Percentiles rank a stretch among this genome's conserved stretches.
phyloP scores from a whole-genome alignment of 2,329 filamentous ascomycete genomes.

The Phyllosticta citribraziliensis region DNA sequence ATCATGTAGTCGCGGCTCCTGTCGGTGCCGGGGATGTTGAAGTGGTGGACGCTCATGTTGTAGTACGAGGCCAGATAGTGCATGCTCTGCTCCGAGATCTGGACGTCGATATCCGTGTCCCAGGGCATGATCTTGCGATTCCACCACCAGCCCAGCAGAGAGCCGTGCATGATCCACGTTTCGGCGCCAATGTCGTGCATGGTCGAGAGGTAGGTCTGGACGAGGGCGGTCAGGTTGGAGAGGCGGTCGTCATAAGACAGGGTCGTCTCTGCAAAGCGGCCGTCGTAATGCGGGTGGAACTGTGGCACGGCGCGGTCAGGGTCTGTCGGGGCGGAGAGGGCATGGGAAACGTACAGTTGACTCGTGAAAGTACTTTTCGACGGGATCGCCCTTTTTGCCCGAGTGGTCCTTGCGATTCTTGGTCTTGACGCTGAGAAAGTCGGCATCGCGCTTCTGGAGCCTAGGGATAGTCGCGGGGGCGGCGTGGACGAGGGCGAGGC shows the following conservation, averaged over 20 bases:
- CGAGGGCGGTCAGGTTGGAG: constrained; percentile 40
- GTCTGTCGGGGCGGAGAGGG: neutral
- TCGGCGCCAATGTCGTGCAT: constrained; percentile 48
- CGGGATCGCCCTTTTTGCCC: constrained; percentile 14
- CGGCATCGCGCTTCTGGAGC: constrained; percentile 11
- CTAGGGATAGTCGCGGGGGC: neutral
- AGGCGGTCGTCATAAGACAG: constrained; percentile 39
- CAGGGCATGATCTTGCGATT: constrained; percentile 51
- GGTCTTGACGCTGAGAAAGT: constrained; percentile 14
- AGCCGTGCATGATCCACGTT: constrained; percentile 56
- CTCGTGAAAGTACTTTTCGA: constrained; percentile 27
- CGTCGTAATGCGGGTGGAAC: constrained; percentile 49
- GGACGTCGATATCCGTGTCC: constrained; percentile 52
- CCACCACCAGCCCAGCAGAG: constrained; percentile 54
- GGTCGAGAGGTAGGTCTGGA: constrained; percentile 46
- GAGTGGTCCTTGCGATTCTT: constrained; percentile 16
- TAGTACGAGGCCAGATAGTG: constrained; percentile 48
- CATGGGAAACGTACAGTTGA: constrained; percentile 15
- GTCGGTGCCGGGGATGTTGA: constrained; percentile 24
- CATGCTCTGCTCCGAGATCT: constrained; percentile 46
- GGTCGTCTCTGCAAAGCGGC: constrained; percentile 40
- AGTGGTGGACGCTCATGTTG: constrained; percentile 49
- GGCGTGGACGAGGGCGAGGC: neutral
- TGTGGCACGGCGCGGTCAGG: constrained; percentile 15
- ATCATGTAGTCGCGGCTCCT: constrained; percentile 38